A percentile compares a stretch with the other conserved stretches of the same genome.
Conservation (phyloP, 2,329 filamentous ascomycete species). For the Hymenoscyphus repandus region DNA sequence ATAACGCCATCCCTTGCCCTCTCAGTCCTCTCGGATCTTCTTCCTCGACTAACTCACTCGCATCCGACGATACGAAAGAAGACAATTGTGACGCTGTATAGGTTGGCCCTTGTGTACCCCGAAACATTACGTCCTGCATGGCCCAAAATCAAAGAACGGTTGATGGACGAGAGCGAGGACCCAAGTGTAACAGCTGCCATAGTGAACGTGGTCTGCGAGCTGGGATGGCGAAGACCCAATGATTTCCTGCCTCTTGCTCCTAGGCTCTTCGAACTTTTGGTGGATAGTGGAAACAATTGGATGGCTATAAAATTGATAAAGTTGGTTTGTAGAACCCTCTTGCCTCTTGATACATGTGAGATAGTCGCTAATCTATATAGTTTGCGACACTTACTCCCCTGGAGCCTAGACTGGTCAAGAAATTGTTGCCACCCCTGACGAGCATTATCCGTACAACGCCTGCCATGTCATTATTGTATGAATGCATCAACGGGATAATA, state of each 20-base stretch:
- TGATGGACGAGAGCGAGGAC: constrained; percentile 88
- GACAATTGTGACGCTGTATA: constrained; percentile 88
- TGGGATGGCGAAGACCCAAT: constrained; percentile 88
- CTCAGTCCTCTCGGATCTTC: constrained; percentile 78
- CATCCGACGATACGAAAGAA: constrained; percentile 87
- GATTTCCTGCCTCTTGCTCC: constrained; percentile 92
- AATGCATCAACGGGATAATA: constrained; percentile 98
- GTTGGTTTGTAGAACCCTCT: constrained; percentile 53
- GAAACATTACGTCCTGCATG: constrained; percentile 88
- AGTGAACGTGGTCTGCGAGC: constrained; percentile 92
- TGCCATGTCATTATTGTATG: constrained; percentile 96
- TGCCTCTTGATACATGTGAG: not conserved
- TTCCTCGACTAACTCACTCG: constrained; percentile 83
- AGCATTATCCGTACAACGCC: constrained; percentile 91
- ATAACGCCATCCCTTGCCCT: constrained; percentile 89
- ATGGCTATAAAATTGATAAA: constrained; percentile 99
- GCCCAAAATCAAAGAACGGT: constrained; percentile 93
- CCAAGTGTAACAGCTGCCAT: constrained; percentile 92
- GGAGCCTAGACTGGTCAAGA: constrained; percentile 85
- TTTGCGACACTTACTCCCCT: constrained; percentile 92
- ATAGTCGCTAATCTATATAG: constrained; percentile 37
- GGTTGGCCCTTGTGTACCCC: constrained; percentile 91
- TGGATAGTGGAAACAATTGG: constrained; percentile 95
- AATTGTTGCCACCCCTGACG: constrained; percentile 83
- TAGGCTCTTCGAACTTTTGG: constrained; percentile 83